Conservation (phyloP, 2,329 filamentous ascomycete genomes). For the Fusarium armeniacum region DNA sequence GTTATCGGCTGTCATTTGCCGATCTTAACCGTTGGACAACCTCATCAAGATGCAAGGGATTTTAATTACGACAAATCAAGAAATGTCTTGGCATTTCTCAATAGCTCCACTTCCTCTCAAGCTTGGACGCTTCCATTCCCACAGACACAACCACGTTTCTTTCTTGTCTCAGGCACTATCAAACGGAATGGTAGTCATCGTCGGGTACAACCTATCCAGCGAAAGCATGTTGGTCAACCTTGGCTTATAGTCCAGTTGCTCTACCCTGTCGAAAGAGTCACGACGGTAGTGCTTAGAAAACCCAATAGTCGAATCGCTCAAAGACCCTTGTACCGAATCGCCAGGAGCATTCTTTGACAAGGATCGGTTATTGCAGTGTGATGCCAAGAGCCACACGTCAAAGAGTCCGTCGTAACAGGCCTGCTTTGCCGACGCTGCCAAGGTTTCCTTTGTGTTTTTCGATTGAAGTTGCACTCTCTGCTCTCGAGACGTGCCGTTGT, state of each 20-base stretch:
- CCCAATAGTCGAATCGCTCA: not conserved
- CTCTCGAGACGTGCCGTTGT: no score
- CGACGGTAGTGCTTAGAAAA: not conserved
- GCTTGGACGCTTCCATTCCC: constrained; percentile 4
- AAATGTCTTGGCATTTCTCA: constrained; percentile 19
- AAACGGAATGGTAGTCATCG: not conserved
- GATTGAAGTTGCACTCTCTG: not conserved
- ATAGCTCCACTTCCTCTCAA: not conserved
- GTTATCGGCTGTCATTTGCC: not conserved
- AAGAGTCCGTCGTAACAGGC: constrained; percentile 6
- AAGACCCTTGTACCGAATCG: not conserved
- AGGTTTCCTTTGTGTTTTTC: not conserved
- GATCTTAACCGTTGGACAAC: constrained; percentile 24
- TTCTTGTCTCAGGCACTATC: not conserved
- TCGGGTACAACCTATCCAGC: not conserved
- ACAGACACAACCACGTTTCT: not conserved
- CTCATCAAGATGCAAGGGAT: constrained; percentile 3
- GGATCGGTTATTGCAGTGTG: not conserved
- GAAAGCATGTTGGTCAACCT: not conserved
- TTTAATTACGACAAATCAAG: constrained; percentile 1
- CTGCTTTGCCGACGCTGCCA: not conserved
- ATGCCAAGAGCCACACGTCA: constrained; percentile 4
- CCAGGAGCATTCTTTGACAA: not conserved
- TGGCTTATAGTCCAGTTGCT: not conserved
- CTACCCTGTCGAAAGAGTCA: not conserved